These are phyloP conservation scores for Dichotomocladium elegans DNA, from an alignment of 371 early-diverging fungal species.

Conservation along the genomic window DNA sequence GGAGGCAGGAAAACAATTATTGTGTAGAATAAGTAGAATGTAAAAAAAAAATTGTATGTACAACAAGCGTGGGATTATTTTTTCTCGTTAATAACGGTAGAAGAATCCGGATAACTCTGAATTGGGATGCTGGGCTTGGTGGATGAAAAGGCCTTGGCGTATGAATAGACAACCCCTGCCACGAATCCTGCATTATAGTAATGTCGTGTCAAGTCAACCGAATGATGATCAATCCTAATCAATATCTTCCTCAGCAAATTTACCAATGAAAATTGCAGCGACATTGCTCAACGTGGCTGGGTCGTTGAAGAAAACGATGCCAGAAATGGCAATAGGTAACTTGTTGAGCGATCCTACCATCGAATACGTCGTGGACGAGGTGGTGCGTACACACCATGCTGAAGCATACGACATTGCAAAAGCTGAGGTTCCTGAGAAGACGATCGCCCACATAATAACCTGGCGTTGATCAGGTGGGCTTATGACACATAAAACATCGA, in stretches of 20 bases:
- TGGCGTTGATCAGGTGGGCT: constrained; percentile 48
- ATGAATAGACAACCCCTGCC: constrained; percentile 84
- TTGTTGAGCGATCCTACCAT: constrained; percentile 99
- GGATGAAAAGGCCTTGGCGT: constrained; percentile 54
- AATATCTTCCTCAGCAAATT: constrained; percentile 10
- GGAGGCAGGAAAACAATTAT: too few relatives aligned
- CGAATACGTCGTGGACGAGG: constrained; percentile 95
- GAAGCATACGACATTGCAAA: constrained; percentile 92
- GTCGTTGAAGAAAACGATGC: constrained; percentile 94
- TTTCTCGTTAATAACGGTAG: too few relatives aligned
- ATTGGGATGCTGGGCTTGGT: neutral
- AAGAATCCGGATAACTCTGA: too few relatives aligned
- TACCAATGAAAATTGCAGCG: constrained; percentile 71
- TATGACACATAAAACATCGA: neutral
- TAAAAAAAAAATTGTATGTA: too few relatives aligned
- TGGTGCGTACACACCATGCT: constrained; percentile 94
- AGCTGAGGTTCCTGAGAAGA: constrained; percentile 81
- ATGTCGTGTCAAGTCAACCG: neutral
- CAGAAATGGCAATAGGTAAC: constrained; percentile 92
- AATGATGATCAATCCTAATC: too few relatives aligned
- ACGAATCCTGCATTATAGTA: constrained; percentile 46
- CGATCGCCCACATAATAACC: constrained; percentile 63
- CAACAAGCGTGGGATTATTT: too few relatives aligned
- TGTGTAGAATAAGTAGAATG: too few relatives aligned
- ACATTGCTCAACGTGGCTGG: constrained; percentile 79